Base-by-base conservation (phyloP, 2,329 filamentous ascomycete genomes). In the Hymenoscyphus scutula region DNA sequence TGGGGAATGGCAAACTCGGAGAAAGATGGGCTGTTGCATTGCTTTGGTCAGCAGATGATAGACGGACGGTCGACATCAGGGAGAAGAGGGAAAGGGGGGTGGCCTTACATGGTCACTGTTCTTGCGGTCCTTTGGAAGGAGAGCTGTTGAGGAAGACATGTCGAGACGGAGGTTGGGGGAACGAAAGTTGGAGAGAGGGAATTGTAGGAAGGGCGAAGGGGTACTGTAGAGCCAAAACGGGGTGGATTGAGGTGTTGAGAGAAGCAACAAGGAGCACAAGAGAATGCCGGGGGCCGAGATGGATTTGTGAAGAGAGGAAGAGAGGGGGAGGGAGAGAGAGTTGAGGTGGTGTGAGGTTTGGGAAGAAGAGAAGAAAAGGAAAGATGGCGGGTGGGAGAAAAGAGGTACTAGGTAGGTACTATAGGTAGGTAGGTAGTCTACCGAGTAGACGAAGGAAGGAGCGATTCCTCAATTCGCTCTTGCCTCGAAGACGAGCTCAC, bases 1-100 rank as follows among this genome's bases (percentile, higher is more conserved):
- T 67, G 73, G 73, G 15, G 73, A 73, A 61, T 75, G 72, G 64
- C 72, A 75, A 58, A 72, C 69, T 27, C 73, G 72, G 38, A 74
- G 68, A 55, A 74, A 74, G 68, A 74, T 74, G 38, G 73, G 67
- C 67, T 74, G 5, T n/a, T 19, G 19, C n/a, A 11, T 48, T 7
- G 30, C 37, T 5, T 38, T 25, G 27, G 25, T 45, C 11, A 45
- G 27, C 27, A 54, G 57, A 53, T 5, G 41, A 27, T 41, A n/a
- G n/a, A n/a, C n/a, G n/a, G n/a, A n/a, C n/a, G 19, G 15, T 15
- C 4, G 41, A 66, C 23, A 67, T 64, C n/a, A 56, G 38, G 30
- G 38, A 34, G 55, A 17, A 13, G 53, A 27, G 30, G 25, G 30
- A 27, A 53, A 58, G n/a, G 37, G 34, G 2, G 2, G 54, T 61